phyloP scores from a whole-genome alignment of 441 rosid species.

The Erodium chrysanthum region DNA sequence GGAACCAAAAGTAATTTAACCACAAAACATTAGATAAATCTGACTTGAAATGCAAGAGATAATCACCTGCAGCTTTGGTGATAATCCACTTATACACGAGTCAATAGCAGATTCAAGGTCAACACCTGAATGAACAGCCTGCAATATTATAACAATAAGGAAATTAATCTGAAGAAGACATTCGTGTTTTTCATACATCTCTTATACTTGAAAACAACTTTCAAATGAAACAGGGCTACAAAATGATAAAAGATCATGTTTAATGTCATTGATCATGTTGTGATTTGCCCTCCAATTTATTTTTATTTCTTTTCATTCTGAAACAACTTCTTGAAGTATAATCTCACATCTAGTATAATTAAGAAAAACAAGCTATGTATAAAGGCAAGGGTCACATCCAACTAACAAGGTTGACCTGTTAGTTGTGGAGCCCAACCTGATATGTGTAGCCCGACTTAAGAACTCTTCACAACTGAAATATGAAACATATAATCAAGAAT shows the following conservation, averaged over 20 bases:
- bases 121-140: constrained; percentile 68
- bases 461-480: neutral
- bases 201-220: neutral
- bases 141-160: constrained; percentile 14
- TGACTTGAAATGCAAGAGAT: constrained; percentile 11
- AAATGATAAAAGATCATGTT: too few species aligned
- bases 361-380: too few species aligned
- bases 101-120: constrained; percentile 59
- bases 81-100: constrained; percentile 33
- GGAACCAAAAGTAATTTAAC: constrained; percentile 8
- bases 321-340: neutral
- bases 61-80: constrained; percentile 43
- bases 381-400: too few species aligned
- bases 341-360: too few species aligned
- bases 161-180: neutral
- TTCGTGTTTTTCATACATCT: neutral
- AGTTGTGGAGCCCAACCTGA: too few species aligned
- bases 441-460: too few species aligned
- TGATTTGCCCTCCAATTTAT: neutral
- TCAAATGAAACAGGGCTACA: neutral
- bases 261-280: constrained; percentile 1
- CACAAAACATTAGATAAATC: neutral
- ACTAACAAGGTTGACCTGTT: too few species aligned
- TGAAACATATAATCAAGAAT: neutral
- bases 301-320: neutral